Evolutionary conservation across 2,329 filamentous ascomycete genomes (phyloP), one percentile per base, ranked within the genome.

Genomic region (Venturia pyrina): DNA sequence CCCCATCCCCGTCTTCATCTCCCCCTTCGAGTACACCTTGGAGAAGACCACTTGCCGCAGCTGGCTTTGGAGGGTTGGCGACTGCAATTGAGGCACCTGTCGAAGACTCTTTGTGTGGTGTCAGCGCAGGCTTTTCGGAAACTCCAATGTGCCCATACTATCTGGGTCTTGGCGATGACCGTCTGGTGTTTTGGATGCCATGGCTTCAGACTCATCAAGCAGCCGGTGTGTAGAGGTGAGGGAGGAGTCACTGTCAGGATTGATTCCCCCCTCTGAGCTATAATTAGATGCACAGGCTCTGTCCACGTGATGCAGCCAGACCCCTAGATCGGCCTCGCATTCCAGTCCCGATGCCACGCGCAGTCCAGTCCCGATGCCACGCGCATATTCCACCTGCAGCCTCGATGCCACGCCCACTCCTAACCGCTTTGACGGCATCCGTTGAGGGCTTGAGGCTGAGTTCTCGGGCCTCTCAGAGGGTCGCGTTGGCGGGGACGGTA

Each of bases 131-230:
- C 32, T 34, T 2, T 50, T 24, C 41, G 17, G 4, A 44, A 13
- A 19, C n/a, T n/a, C n/a, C n/a, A 24, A 6, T 28, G 34, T 15
- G 13, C 41, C 43, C 43, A 43, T 67, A 76, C 74, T 73, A 70
- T 76, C 69, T 62, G 72, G 72, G 19, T 70, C 72, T 70, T 69
- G 70, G 44, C 69, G 75, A 67, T 77, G 72, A 43, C 70, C 72
- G 57, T 77, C 70, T 67, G 76, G 75, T 70, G 75, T 74, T 66
- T 75, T 75, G 63, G 75, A 77, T 50, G 75, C 76, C 76, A 77
- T 77, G 53, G 5, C n/a, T 10, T 3, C 28, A 5, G 2, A 1
- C 7, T n/a, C 28, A 59, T 59, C 28, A 37, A 37, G 19, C 13
- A 34, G 17, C 32, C 7, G 28, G 1, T 8, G 50, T 56, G 50